phyloP scores from a whole-genome alignment of 2,329 filamentous ascomycete genomes.

The Hortaea werneckii region DNA sequence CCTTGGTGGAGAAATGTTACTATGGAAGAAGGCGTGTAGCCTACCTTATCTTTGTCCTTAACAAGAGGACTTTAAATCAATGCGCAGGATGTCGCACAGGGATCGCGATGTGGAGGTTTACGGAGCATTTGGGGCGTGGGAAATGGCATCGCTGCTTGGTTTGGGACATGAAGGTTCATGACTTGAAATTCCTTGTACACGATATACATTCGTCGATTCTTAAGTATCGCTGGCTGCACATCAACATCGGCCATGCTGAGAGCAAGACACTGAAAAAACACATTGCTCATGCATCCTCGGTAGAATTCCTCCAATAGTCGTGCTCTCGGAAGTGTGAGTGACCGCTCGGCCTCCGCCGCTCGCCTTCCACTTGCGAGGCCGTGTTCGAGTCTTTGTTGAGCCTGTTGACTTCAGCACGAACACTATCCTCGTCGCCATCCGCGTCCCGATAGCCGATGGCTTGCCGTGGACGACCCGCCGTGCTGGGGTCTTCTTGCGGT shows the following conservation, averaged over 20 bases:
- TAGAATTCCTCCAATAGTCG: not conserved
- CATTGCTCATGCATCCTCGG: not conserved
- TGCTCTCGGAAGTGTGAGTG: constrained; percentile 3
- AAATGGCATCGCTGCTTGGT: too few relatives aligned
- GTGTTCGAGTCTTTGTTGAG: constrained; percentile 23
- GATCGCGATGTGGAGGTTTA: too few relatives aligned
- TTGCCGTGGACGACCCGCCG: constrained; percentile 5
- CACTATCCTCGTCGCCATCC: constrained; percentile 18
- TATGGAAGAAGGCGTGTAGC: constrained; percentile 38
- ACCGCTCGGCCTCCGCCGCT: constrained; percentile 7
- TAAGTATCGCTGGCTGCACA: too few relatives aligned
- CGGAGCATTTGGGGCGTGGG: too few relatives aligned
- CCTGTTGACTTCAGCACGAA: constrained; percentile 17
- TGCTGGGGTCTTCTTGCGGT: constrained; percentile 9
- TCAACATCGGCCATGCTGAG: too few relatives aligned
- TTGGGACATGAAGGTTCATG: too few relatives aligned
- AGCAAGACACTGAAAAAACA: too few relatives aligned
- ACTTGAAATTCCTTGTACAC: too few relatives aligned
- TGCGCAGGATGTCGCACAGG: too few relatives aligned
- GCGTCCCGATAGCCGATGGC: constrained; percentile 18
- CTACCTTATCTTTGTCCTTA: too few relatives aligned
- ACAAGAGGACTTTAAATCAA: too few relatives aligned
- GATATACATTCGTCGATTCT: too few relatives aligned
- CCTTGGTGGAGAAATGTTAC: constrained; percentile 40
- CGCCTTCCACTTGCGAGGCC: constrained; percentile 18